These are phyloP conservation scores for Umbelopsis sp. DNA, from an alignment of 192 early-diverging fungal genomes.

Conservation along the genomic window DNA sequence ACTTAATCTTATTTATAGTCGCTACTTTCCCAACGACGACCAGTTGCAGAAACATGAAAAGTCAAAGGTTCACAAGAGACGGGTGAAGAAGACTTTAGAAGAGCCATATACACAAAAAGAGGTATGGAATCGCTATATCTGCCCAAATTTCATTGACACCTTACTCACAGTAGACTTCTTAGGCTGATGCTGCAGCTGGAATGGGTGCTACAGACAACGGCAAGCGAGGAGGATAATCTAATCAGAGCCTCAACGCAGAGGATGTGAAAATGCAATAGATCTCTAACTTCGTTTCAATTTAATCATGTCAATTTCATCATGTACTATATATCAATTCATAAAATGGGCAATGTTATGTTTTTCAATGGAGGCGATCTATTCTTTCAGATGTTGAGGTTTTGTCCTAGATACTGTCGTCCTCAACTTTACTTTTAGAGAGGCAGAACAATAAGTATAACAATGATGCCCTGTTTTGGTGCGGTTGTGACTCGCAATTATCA, in stretches of 20 bases:
- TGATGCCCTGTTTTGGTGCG: no score
- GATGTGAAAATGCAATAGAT: slow-evolving; percentile 28
- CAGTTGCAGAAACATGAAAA: slow-evolving; percentile 68
- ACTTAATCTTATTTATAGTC: slow-evolving; percentile 44
- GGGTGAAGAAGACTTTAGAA: slow-evolving; percentile 83
- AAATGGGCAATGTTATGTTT: no score
- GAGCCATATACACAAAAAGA: slow-evolving; percentile 91
- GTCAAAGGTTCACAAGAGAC: slow-evolving; percentile 84
- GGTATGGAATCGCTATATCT: slow-evolving; percentile 39
- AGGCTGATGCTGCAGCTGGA: slow-evolving; percentile 44
- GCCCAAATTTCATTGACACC: neutral
- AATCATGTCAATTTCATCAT: neutral
- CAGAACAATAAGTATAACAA: no score
- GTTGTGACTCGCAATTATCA: no score
- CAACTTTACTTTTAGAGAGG: no score
- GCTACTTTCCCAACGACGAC: slow-evolving; percentile 71
- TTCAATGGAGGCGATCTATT: no score
- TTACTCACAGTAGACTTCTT: neutral
- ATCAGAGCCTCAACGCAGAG: neutral
- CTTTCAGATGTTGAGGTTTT: no score
- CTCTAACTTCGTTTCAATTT: neutral
- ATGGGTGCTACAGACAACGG: slow-evolving; percentile 40
- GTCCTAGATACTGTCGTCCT: no score
- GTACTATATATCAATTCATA: no score
- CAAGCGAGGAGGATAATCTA: slow-evolving; percentile 31